phyloP scores from a whole-genome alignment of 768 basidiomycete species.

The Phylloporus sp. region DNA sequence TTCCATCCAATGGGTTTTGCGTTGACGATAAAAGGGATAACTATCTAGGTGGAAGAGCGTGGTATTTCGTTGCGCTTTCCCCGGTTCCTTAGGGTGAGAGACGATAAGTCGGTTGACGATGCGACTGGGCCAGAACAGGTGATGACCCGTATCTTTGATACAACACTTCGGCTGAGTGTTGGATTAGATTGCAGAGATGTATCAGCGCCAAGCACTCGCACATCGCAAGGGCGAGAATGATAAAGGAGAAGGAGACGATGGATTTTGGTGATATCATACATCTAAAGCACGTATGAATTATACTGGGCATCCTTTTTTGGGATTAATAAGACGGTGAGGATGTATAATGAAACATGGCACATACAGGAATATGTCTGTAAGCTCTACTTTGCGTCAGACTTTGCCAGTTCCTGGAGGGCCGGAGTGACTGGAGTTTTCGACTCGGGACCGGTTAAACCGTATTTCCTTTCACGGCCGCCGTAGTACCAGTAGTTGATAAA shows the following conservation, averaged over 20 bases:
- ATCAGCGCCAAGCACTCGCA: conserved; percentile 80
- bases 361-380: not conserved
- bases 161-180: not conserved
- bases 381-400: conserved; percentile 27
- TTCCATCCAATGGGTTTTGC: not conserved
- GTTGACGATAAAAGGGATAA: not conserved
- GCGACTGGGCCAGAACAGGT: conserved; percentile 93
- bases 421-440: conserved; percentile 43
- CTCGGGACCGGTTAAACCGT: conserved; percentile 36
- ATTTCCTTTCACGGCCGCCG: conserved; percentile 78
- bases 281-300: conserved; percentile 1
- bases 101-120: conserved; percentile 91
- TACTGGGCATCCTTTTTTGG: conserved; percentile 14
- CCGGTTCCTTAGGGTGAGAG: conserved; percentile 85
- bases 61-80: conserved; percentile 97
- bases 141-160: conserved; percentile 16
- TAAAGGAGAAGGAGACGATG: conserved; percentile 64
- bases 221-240: conserved; percentile 68
- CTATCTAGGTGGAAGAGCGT: conserved; percentile 68
- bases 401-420: conserved; percentile 43
- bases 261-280: conserved; percentile 60
- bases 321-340: not conserved
- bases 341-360: conserved; percentile 1
- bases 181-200: conserved; percentile 86
- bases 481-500: conserved; percentile 90